Percentiles rank a stretch among this genome's conserved stretches.
These are phyloP conservation scores for Populus davidiana DNA, from an alignment of 345 rosid genomes.

Conservation along the genomic window DNA sequence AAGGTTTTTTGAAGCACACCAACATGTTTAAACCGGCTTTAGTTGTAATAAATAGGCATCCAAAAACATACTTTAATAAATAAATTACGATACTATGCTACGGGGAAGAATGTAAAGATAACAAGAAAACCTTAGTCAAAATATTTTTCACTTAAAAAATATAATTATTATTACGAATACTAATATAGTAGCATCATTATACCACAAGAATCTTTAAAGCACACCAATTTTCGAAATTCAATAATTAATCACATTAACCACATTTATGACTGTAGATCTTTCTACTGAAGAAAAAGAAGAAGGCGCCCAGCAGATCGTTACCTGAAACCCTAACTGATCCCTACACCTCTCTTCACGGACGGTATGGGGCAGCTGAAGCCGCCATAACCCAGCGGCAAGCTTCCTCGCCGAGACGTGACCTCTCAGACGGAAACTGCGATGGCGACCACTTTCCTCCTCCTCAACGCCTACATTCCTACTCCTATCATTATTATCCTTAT, in stretches of 20 bases:
- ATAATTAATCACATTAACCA: background rate
- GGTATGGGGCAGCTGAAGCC: constrained; percentile 62
- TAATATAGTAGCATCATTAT: too few relatives aligned
- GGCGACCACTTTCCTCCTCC: constrained; percentile 24
- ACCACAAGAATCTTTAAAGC: background rate
- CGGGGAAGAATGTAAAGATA: too few relatives aligned
- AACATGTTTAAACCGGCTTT: background rate
- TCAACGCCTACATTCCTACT: constrained; percentile 40
- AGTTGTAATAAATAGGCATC: background rate
- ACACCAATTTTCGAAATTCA: background rate
- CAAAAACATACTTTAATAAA: background rate
- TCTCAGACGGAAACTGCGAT: constrained; percentile 32
- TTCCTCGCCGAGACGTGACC: constrained; percentile 70
- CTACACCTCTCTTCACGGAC: constrained; percentile 32
- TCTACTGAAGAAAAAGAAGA: background rate
- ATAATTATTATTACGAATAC: too few relatives aligned
- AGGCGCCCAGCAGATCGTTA: constrained; percentile 14
- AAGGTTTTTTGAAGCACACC: background rate
- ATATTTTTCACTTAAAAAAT: too few relatives aligned
- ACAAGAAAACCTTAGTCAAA: background rate
- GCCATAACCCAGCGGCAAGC: constrained; percentile 86
- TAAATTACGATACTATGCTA: background rate
- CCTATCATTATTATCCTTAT: constrained; percentile 35
- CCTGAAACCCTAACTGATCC: constrained; percentile 69
- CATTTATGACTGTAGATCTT: background rate